Evolutionary conservation across 768 basidiomycete genomes (phyloP), one percentile per base, ranked within the genome.

Genomic region (Mycena floridula): DNA sequence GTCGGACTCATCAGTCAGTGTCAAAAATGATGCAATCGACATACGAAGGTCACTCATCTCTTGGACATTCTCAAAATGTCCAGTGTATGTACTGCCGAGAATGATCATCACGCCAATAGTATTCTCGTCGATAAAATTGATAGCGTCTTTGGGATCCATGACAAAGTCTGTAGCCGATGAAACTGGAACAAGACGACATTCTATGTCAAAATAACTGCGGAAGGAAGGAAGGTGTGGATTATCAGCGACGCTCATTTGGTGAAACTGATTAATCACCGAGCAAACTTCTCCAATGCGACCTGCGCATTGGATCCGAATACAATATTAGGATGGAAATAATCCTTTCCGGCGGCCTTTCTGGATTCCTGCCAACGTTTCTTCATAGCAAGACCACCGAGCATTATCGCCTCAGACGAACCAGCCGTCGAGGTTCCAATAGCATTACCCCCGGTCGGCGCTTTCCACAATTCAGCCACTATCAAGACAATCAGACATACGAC

Each of bases 311-410:
- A 64, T 16, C 76, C 76, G 53, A 79, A 76, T 25, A 81, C 68
- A 46, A 79, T 69, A 52, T 77, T 77, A 3, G 80, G 81, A 38
- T 80, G n/a, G 50, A 56, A 70, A 39, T 65, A 52, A 38, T 79
- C 76, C 51, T 81, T 75, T 32, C 76, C 73, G 23, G 75, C 77
- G 20, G 72, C 68, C 55, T 82, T 83, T 15, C 82, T 74, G 0
- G 65, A 65, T 18, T 75, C 73, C 70, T 76, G 81, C 82, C 82
- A 85, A 22, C 72, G 63, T 57, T 77, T 75, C 62, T 85, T 85
- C 65, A 82, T 66, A 1, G 83, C 81, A 1, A 85, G 61, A 12
- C 81, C 81, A n/a, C 78, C 81, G 7, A 85, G 76, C 73, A 80
- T 78, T 60, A 83, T 82, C 1, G 81, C 82, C 59, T 85, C 81